These are phyloP conservation scores for Syncephalastrum sp. DNA, from an alignment of 371 early-diverging fungal species.

Conservation along the genomic window DNA sequence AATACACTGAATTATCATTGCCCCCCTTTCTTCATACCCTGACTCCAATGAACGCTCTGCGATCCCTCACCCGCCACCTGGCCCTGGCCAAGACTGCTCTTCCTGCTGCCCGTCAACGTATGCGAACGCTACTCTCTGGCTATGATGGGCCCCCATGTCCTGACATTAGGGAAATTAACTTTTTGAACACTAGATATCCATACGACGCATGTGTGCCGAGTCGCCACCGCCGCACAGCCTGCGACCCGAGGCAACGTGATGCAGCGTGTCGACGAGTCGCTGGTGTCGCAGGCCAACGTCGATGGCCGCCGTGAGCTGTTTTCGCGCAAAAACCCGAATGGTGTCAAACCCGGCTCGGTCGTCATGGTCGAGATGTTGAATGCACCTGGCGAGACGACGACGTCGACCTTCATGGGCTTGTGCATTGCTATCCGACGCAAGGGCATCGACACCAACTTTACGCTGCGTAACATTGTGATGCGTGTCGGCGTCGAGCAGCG, in stretches of 20 bases:
- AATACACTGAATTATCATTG: no score
- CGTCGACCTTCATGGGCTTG: constrained; percentile 75
- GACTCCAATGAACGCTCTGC: no score
- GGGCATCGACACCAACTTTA: constrained; percentile 77
- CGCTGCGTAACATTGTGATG: constrained; percentile 77
- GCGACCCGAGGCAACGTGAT: constrained; percentile 59
- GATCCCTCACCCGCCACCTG: no score
- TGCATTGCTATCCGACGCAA: constrained; percentile 80
- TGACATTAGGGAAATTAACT: no score
- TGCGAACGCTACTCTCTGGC: no score
- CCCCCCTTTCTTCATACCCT: no score
- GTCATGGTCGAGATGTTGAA: constrained; percentile 73
- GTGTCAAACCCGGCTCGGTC: constrained; percentile 69
- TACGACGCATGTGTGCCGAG: not conserved
- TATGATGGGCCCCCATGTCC: no score
- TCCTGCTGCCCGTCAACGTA: no score
- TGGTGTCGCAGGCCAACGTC: constrained; percentile 53
- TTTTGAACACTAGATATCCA: no score
- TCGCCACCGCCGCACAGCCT: constrained; percentile 15
- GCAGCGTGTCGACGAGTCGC: constrained; percentile 64
- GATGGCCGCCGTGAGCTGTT: constrained; percentile 67
- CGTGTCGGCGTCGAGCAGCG: constrained; percentile 84
- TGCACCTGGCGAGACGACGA: constrained; percentile 64
- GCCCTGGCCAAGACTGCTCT: no score
- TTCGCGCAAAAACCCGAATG: constrained; percentile 49